Base-by-base conservation (phyloP, 1,139 yeast genomes). In the Trichomonascaceae sp. region DNA sequence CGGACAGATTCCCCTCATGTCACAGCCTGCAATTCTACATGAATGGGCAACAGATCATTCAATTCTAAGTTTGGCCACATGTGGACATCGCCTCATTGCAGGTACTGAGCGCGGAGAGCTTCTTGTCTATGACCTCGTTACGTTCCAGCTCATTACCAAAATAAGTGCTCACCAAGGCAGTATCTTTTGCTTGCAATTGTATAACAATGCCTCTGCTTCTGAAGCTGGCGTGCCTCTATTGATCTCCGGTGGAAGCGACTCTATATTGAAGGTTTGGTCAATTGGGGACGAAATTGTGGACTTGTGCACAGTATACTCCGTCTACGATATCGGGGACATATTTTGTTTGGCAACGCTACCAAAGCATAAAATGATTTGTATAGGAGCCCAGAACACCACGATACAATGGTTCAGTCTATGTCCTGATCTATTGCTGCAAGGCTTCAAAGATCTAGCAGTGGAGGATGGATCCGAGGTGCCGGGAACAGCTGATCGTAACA, bases 51-150 rank as follows among this genome's bases (percentile, higher is more conserved):
- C 74, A 42, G 60, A 69, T 2, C 75, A 72, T 44, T 76, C 93
- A 1, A 77, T 87, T 17, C 67, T 89, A n/a, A 77, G 93, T 32
- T 72, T 82, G 17, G 74, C 79, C 4, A 69, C 80, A 5, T 74
- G 78, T 20, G 67, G 68, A 37, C 64, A 69, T 28, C 59, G 76
- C 28, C 49, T 89, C 13, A 80, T 80, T 52, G 92, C 94, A 38
- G 98, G 98, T n/a, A 82, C 96, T 1, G 94, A 87, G 47, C 81
- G 79, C 47, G 81, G 93, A n/a, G 71, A 71, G 46, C 78, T 89
- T 32, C 57, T 82, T 16, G 75, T 82, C 1, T 76, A 69, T 48
- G 87, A 82, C 47, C 60, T 80, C 40, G 57, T 57, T n/a, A 73
- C 78, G 1, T 87, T 70, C 51, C 73, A 74, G 39, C 64, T 62